phyloP scores from a whole-genome alignment of 179 eudicot species.

The Pouteria campechiana region DNA sequence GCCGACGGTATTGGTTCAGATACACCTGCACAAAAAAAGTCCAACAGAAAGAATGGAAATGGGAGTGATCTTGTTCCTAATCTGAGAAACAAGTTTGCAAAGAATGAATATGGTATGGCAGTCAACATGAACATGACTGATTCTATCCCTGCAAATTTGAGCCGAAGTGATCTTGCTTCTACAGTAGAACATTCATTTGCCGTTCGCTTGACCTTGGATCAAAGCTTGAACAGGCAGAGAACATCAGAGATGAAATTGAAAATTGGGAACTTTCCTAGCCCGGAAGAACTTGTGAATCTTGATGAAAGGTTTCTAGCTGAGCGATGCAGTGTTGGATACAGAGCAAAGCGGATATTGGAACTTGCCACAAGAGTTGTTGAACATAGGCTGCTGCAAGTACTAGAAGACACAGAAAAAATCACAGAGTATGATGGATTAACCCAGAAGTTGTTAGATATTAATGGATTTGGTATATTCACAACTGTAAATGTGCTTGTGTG shows the following conservation, averaged over 20 bases:
- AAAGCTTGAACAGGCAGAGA: conserved; percentile 3
- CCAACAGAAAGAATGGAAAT: conserved; percentile 15
- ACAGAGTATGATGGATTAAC: conserved; percentile 28
- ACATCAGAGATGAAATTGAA: neutral
- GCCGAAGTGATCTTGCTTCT: neutral
- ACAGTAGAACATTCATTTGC: neutral
- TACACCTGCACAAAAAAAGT: conserved; percentile 55
- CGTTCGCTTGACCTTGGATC: neutral
- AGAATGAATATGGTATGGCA: conserved; percentile 2
- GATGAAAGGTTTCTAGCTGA: conserved; percentile 44
- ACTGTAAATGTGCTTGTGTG: conserved; percentile 75
- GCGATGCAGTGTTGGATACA: conserved; percentile 73
- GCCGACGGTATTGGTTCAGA: conserved; percentile 25
- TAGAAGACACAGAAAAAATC: conserved; percentile 45
- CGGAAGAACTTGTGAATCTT: conserved; percentile 46
- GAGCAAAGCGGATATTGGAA: conserved; percentile 60
- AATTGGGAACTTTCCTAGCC: conserved; percentile 73
- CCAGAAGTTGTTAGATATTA: conserved; percentile 46
- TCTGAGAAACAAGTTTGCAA: conserved; percentile 6
- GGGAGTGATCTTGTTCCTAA: conserved; percentile 8
- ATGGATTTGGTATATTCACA: conserved; percentile 77
- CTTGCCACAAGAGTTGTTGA: conserved; percentile 52
- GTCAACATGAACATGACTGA: conserved; percentile 1
- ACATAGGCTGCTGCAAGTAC: conserved; percentile 37
- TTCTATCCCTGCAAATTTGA: neutral